Conservation (phyloP, 192 early-diverging fungal genomes). For the Obelidium mucronatum region DNA sequence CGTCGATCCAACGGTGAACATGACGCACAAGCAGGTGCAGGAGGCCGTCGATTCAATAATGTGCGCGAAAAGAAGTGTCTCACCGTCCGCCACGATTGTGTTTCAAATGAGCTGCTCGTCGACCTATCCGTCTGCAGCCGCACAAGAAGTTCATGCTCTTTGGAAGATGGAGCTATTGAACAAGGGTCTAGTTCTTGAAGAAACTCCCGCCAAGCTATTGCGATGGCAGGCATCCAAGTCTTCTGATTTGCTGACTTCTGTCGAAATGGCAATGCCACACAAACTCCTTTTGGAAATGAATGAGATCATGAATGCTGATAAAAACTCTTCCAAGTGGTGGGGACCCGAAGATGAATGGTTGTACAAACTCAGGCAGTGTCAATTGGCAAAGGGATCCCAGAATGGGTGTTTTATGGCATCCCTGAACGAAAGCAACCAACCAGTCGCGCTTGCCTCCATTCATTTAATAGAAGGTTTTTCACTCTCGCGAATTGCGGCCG, state of each 20-base stretch:
- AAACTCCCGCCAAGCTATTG: not conserved
- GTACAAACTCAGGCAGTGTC: not conserved
- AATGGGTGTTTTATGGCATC: constrained; percentile 4
- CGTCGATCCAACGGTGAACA: not conserved
- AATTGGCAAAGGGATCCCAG: not conserved
- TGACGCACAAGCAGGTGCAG: not conserved
- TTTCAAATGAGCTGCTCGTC: not conserved
- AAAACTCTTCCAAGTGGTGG: not conserved
- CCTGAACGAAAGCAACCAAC: not conserved
- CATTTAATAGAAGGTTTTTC: not conserved
- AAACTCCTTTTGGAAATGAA: not conserved
- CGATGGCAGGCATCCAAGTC: not conserved
- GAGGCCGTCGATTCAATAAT: not conserved
- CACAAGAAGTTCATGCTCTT: not conserved
- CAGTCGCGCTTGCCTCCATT: not conserved
- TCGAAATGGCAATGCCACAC: not conserved
- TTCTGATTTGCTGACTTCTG: not conserved
- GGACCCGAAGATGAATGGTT: not conserved
- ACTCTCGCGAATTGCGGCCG: not conserved
- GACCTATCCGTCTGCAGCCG: not conserved
- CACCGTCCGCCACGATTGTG: not conserved
- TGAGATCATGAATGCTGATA: not conserved
- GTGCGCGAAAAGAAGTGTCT: not conserved
- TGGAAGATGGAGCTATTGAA: not conserved
- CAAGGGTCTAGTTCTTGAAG: not conserved